Conservation (phyloP, 2,329 filamentous ascomycete genomes). For the Cladosporium sp. region DNA sequence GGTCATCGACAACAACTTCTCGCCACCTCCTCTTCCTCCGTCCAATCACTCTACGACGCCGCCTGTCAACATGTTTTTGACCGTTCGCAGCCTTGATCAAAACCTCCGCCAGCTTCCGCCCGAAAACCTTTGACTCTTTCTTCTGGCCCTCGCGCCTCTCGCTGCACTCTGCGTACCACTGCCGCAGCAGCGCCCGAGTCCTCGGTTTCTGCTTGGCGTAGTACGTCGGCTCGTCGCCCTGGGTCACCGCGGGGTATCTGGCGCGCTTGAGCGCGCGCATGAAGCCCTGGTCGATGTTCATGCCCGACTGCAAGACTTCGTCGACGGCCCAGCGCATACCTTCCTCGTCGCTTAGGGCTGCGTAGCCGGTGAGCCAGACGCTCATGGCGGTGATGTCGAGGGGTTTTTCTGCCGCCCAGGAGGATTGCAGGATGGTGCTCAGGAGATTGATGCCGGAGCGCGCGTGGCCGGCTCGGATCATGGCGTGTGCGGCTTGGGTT, state of each 20-base stretch:
- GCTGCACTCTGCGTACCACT: constrained; percentile 6
- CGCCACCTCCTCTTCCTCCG: no score
- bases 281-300: constrained; percentile 28
- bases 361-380: constrained; percentile 30
- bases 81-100: neutral
- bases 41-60: no score
- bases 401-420: constrained; percentile 19
- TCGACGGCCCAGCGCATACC: constrained; percentile 29
- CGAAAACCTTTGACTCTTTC: constrained; percentile 15
- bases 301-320: constrained; percentile 24
- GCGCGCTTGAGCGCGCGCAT: constrained; percentile 14
- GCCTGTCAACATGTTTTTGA: neutral
- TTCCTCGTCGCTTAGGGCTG: constrained; percentile 12
- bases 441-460: constrained; percentile 28
- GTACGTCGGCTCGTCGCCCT: neutral
- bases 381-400: constrained; percentile 30
- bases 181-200: neutral
- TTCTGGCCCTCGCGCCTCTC: constrained; percentile 15
- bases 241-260: neutral
- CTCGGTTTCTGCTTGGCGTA: neutral
- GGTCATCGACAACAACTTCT: no score
- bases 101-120: constrained; percentile 16
- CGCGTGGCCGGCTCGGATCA: constrained; percentile 25
- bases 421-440: constrained; percentile 22
- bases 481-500: constrained; percentile 26